These are phyloP conservation scores for Globisporangium paddicum DNA, from an alignment of 352 stramenopile genomes.

Conservation along the genomic window DNA sequence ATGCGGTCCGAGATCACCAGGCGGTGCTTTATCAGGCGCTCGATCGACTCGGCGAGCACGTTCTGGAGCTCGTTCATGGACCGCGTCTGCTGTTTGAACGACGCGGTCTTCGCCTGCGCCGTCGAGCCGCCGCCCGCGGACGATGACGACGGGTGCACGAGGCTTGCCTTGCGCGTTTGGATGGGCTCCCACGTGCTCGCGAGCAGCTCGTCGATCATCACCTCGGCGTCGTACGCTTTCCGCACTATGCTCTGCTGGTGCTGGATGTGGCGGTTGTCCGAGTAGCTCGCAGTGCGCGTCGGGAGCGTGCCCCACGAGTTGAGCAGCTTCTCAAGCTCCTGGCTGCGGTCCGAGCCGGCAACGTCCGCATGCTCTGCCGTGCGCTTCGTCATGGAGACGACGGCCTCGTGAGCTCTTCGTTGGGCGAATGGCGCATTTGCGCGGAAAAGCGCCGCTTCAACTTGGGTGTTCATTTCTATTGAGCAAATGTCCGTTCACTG, in stretches of 20 bases:
- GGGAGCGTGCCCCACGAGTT: conserved; percentile 18
- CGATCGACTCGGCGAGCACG: conserved; percentile 53
- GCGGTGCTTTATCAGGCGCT: conserved; percentile 51
- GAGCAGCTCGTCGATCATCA: conserved; percentile 79
- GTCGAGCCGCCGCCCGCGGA: background rate
- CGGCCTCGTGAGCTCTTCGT: no score
- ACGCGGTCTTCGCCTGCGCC: conserved; percentile 14
- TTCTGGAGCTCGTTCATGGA: conserved; percentile 64
- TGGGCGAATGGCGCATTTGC: background rate
- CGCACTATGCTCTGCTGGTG: background rate
- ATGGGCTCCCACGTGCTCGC: conserved; percentile 44
- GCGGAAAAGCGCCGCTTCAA: background rate
- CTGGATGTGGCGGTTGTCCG: background rate
- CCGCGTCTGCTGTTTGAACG: conserved; percentile 52
- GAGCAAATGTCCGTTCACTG: no score
- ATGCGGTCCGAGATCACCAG: conserved; percentile 56
- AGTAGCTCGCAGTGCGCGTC: background rate
- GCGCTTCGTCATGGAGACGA: background rate
- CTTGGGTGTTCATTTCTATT: no score
- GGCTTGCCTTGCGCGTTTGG: conserved; percentile 14
- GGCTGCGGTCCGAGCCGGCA: conserved; percentile 21
- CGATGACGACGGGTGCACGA: background rate
- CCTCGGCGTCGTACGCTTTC: conserved; percentile 47
- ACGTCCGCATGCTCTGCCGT: background rate
- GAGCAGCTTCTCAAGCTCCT: conserved; percentile 61